Evolutionary conservation across 2,329 filamentous ascomycete species (phyloP), one percentile per base, ranked within the genome.

Genomic region (Fusarium odoratissimum): DNA sequence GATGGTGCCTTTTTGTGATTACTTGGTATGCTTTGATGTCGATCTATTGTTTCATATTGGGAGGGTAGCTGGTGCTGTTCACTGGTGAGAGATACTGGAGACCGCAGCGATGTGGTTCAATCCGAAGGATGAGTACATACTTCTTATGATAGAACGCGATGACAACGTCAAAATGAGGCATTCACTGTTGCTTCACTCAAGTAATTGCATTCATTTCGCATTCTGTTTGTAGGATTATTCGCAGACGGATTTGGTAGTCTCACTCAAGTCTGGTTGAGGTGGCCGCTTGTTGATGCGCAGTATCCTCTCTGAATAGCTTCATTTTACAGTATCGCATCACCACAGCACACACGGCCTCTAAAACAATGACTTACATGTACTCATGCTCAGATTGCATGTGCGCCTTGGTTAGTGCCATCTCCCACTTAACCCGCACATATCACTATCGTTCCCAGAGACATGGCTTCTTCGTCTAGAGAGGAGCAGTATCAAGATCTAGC

Each of bases 381-480:
- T n/a, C 3, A 37, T 16, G 8, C 23, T 12, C 17, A 37, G 1
- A 25, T 25, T 1, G 1, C 19, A 19, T 23, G 0, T 2, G 0
- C 11, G 4, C 2, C 0, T 17, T 7, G 1, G n/a, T 1, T 0
- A 10, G 5, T 23, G 0, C 3, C 1, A 13, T 35, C 12, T 8
- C 10, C 8, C 30, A 9, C 21, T 10, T 12, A 35, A 35, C 4
- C 1, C 5, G 11, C 11, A 9, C 0, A 4, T 19, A 4, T 28
- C 4, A 14, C 1, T 0, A 21, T 28, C 42, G 16, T 17, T 2
- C 41, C 0, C 25, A 13, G 17, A 6, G 3, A 13, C 14, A 17
- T 8, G 7, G 2, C 0, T 4, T 23, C 3, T 4, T 33, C 16
- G 7, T 31, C n/a, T 33, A 1, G 11, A 13, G 16, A 23, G 21